A percentile compares a stretch with the other conserved stretches of the same genome.
These are phyloP conservation scores for Lepidium campestre DNA, from an alignment of 441 rosid species.

Conservation along the genomic window DNA sequence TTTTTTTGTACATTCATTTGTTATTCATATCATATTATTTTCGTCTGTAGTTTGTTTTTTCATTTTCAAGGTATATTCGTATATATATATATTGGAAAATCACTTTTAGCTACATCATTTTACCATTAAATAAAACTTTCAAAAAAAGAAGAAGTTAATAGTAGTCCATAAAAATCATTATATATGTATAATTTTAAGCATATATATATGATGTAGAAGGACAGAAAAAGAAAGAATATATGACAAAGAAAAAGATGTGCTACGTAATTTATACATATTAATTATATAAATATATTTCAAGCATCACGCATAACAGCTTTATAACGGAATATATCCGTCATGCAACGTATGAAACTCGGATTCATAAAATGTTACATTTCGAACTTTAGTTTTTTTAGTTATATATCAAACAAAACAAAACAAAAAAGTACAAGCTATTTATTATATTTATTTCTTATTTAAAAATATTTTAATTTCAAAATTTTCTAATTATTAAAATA, in stretches of 20 bases:
- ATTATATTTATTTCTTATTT: background rate
- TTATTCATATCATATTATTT: too few species aligned
- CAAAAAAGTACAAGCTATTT: too few species aligned
- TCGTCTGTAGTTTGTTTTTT: too few species aligned
- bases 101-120: too few species aligned
- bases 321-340: constrained; percentile 30
- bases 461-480: background rate
- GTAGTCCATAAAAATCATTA: too few species aligned
- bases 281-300: constrained; percentile 11
- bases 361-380: background rate
- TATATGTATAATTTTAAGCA: too few species aligned
- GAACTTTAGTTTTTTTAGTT: background rate
- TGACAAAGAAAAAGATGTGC: background rate
- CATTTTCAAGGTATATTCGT: too few species aligned
- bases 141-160: too few species aligned
- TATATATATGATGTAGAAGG: background rate
- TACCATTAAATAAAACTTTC: too few species aligned
- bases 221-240: background rate
- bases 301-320: constrained; percentile 31
- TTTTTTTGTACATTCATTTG: too few species aligned
- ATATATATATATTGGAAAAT: too few species aligned
- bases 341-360: background rate
- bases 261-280: constrained; percentile 10
- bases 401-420: too few species aligned
- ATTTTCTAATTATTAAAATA: background rate